Evolutionary conservation across 306 rosid genomes (phyloP).

Genomic region (Quillaja saponaria): DNA sequence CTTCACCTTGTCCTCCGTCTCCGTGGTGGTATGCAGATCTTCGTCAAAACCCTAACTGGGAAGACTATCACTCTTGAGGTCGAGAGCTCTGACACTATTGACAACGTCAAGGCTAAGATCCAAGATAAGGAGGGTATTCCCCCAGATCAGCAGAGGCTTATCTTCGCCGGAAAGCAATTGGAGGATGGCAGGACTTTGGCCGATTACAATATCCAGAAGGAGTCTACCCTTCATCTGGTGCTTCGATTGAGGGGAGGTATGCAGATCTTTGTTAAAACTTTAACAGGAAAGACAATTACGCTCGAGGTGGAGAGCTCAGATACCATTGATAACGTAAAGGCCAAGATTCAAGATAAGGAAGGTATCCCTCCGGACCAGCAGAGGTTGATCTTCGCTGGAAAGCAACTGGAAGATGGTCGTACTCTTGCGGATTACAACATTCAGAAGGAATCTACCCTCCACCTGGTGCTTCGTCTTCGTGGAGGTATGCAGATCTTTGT

Average conservation of each 20-base stretch:
- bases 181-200: background rate
- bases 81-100: too few species aligned
- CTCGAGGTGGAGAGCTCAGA: too few species aligned
- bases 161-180: too few species aligned
- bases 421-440: constrained; percentile 15
- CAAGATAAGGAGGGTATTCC: too few species aligned
- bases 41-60: background rate
- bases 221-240: background rate
- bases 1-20: too few species aligned
- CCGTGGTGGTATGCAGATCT: background rate
- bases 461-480: constrained; percentile 35
- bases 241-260: background rate
- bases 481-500: constrained; percentile 49
- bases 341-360: too few species aligned
- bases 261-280: too few species aligned
- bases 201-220: background rate
- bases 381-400: too few species aligned
- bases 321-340: too few species aligned
- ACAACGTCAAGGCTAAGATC: too few species aligned
- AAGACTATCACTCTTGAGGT: background rate
- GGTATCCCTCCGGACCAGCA: too few species aligned
- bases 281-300: background rate
- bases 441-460: constrained; percentile 26
- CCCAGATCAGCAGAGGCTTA: too few species aligned
- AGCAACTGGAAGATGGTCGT: background rate